Base-by-base conservation (phyloP, 805 yeast species). In the Zygosaccharomyces siamensis region DNA sequence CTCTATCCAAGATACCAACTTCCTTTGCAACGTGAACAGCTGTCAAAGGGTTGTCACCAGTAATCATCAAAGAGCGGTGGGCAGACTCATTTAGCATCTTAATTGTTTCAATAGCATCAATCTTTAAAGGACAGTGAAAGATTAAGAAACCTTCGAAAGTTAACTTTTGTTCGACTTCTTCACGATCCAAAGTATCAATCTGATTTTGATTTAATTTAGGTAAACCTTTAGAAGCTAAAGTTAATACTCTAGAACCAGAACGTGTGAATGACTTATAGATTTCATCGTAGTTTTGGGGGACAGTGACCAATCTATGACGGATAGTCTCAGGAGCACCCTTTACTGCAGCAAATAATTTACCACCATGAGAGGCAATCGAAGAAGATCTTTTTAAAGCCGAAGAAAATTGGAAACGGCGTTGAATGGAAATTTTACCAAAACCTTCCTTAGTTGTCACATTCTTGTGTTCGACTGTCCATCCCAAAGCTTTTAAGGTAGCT, bases 281-380 rank as follows among this genome's bases (percentile, higher is more conserved):
- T 21, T 81, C 86, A 66, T 92, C 97, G 64, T 92, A 93, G 58
- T 81, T 75, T 27, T 71, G 78, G 18, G 98, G 97, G 49, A 86
- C 80, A 40, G 72, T 73, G 39, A 67, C 59, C 53, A 93, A 71
- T 87, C 93, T 88, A 49, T 74, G 76, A 64, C 83, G 82, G 59
- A 93, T 81, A 16, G 97, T 93, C 71, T 93, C 99, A 4, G 99
- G 99, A 1, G 99, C 99, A 76, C 99, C 99, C 71, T 93, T 93
- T 39, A 83, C 95, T 55, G 96, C 84, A 40, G 89, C 93, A 55
- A 89, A 75, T 49, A 81, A 71, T 54, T 79, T 73, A 47, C 75
- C 73, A 27, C 78, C 69, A 56, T 74, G 74, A 46, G 80, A 67
- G 24, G 96, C 84, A 58, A 90, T 80, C 26, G 95, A 79, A n/a